Percentiles rank a stretch among this genome's conserved stretches.
These are phyloP conservation scores for Ballota nigra DNA, from an alignment of 257 asterid species.

Conservation along the genomic window DNA sequence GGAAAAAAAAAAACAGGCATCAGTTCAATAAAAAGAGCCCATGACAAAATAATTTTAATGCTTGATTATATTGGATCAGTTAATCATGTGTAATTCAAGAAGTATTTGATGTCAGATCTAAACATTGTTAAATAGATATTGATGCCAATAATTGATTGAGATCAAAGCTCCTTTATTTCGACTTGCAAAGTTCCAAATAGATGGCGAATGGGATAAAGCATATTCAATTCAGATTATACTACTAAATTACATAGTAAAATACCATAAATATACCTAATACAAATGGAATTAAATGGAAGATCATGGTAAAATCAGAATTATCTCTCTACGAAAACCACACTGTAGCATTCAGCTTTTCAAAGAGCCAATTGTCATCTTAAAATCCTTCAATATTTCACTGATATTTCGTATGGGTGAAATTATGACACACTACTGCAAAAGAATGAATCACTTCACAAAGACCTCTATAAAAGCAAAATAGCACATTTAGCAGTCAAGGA, in stretches of 20 bases:
- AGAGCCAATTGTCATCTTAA: background rate
- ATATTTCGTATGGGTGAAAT: background rate
- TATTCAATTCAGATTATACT: background rate
- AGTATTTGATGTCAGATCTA: background rate
- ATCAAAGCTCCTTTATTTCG: conserved; percentile 5
- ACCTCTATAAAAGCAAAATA: conserved; percentile 12
- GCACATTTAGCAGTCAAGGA: conserved; percentile 7
- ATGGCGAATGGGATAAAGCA: background rate
- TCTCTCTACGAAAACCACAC: conserved; percentile 2
- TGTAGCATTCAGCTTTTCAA: conserved; percentile 2
- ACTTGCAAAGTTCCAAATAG: conserved; percentile 1
- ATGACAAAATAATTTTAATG: conserved; percentile 4
- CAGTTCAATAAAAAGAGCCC: conserved; percentile 1
- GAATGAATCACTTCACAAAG: background rate
- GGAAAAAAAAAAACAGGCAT: conserved; percentile 6
- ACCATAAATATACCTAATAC: background rate
- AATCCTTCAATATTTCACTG: background rate
- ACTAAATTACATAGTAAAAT: background rate
- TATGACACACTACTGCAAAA: background rate
- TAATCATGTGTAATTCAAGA: conserved; percentile 10
- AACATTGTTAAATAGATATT: conserved; percentile 1
- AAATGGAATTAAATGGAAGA: background rate
- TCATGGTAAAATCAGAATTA: background rate
- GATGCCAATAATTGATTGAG: background rate
- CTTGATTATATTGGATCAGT: background rate